Conservation (phyloP, 331 rosid species). For the Rosa hybrid region DNA sequence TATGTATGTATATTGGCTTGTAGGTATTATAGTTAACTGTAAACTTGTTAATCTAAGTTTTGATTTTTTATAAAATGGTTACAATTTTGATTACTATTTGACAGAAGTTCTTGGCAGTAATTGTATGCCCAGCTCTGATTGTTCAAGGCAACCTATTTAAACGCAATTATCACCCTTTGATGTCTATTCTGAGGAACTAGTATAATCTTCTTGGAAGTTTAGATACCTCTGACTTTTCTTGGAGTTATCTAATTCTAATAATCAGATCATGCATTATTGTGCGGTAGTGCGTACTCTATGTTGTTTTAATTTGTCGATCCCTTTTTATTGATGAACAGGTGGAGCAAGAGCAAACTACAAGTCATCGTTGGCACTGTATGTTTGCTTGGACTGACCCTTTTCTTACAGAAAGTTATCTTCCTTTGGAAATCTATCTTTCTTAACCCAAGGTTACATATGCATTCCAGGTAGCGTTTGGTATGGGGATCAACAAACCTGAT, state of each 20-base stretch:
- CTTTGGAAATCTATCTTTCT: not conserved
- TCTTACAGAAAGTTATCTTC: not conserved
- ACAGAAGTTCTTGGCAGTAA: not conserved
- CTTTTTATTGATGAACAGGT: slow-evolving; percentile 43
- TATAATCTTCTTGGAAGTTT: not conserved
- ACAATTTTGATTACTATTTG: not conserved
- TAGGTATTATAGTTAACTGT: not conserved
- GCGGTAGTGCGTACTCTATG: not conserved
- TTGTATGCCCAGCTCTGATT: not conserved
- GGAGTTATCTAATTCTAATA: not conserved
- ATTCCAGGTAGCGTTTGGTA: slow-evolving; percentile 97
- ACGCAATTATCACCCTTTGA: not conserved
- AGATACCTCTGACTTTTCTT: not conserved
- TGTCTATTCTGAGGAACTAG: slow-evolving; percentile 1
- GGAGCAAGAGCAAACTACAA: slow-evolving; percentile 89
- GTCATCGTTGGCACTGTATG: slow-evolving; percentile 97
- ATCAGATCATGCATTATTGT: not conserved
- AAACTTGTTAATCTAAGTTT: not conserved
- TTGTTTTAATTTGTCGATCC: not conserved
- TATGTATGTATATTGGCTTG: not conserved
- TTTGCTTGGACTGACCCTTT: slow-evolving; percentile 24
- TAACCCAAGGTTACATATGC: slow-evolving; percentile 19
- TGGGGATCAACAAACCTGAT: slow-evolving; percentile 99
- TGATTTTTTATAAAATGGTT: not conserved
- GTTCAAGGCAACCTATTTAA: not conserved